phyloP scores from a whole-genome alignment of 345 rosid genomes.

The Bruguiera sexangula region DNA sequence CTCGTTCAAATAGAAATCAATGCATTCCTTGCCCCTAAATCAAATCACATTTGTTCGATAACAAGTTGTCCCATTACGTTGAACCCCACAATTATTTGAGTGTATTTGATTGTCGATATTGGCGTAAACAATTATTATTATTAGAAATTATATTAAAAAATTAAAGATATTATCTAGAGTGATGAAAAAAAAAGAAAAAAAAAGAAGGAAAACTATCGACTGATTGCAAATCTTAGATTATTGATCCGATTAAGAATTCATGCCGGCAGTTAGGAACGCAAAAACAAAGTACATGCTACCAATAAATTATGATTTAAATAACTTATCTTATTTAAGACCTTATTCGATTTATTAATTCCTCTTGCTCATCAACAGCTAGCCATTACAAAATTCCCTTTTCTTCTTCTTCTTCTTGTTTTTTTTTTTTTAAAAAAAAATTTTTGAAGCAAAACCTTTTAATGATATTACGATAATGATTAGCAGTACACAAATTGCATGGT shows the following conservation, averaged over 20 bases:
- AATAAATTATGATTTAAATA: constrained; percentile 15
- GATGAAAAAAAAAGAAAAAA: no score
- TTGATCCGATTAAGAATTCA: constrained; percentile 19
- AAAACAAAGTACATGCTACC: constrained; percentile 25
- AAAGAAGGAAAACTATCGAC: not conserved
- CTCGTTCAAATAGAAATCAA: constrained; percentile 36
- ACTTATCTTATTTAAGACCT: constrained; percentile 6
- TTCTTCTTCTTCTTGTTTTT: not conserved
- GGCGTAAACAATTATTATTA: not conserved
- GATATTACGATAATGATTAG: no score
- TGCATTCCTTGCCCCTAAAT: constrained; percentile 39
- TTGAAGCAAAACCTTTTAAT: not conserved
- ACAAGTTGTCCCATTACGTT: constrained; percentile 31
- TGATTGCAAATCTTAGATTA: constrained; percentile 15
- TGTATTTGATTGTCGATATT: constrained; percentile 16
- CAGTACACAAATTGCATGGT: no score
- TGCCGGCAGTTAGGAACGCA: constrained; percentile 30
- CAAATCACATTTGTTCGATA: constrained; percentile 20
- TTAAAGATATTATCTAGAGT: not conserved
- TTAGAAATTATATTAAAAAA: not conserved
- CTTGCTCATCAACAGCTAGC: constrained; percentile 11
- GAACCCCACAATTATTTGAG: constrained; percentile 21
- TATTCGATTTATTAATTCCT: not conserved
- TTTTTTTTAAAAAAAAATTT: not conserved
- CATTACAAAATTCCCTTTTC: not conserved